Conservation (phyloP, 1,284 basidiomycete species). For the Cutaneotrichosporon sp. region DNA sequence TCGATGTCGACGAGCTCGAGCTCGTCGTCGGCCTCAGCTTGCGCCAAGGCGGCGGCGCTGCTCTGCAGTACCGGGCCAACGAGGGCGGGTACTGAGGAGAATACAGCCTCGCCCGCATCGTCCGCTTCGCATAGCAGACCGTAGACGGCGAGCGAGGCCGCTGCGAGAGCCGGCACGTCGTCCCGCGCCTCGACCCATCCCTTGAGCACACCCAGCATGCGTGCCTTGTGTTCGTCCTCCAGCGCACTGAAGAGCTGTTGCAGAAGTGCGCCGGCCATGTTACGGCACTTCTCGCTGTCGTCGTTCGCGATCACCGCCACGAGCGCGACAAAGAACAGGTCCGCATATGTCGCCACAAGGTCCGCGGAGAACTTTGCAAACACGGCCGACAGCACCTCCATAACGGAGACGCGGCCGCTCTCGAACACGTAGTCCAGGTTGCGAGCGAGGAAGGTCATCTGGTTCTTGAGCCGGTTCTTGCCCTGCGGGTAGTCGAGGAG, state of each 20-base stretch:
- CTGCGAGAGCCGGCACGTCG: conserved; percentile 31
- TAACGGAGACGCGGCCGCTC: conserved; percentile 81
- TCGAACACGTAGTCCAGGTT: conserved; percentile 91
- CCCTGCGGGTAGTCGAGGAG: conserved; percentile 97
- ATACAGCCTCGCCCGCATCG: conserved; percentile 55
- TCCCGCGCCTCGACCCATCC: conserved; percentile 58
- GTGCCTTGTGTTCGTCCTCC: conserved; percentile 56
- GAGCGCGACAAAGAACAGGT: conserved; percentile 85
- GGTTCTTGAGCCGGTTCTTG: conserved; percentile 76
- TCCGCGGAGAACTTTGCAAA: conserved; percentile 76
- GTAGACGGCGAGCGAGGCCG: conserved; percentile 63
- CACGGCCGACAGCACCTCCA: conserved; percentile 81
- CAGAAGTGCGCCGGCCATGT: conserved; percentile 78
- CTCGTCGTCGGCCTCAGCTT: conserved; percentile 45
- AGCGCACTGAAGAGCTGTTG: conserved; percentile 68
- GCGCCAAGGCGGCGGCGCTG: conserved; percentile 51
- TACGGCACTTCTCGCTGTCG: conserved; percentile 78
- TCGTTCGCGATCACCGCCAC: conserved; percentile 94
- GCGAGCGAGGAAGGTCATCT: conserved; percentile 88
- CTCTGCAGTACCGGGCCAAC: conserved; percentile 59
- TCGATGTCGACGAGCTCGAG: conserved; percentile 52
- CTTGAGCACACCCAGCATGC: conserved; percentile 62
- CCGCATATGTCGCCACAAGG: conserved; percentile 74
- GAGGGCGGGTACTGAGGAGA: conserved; percentile 51
- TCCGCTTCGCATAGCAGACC: conserved; percentile 64